Percentiles rank a stretch among this genome's conserved stretches.
These are phyloP conservation scores for Arbutus unedo DNA, from an alignment of 148 eudicot genomes.

Conservation along the genomic window DNA sequence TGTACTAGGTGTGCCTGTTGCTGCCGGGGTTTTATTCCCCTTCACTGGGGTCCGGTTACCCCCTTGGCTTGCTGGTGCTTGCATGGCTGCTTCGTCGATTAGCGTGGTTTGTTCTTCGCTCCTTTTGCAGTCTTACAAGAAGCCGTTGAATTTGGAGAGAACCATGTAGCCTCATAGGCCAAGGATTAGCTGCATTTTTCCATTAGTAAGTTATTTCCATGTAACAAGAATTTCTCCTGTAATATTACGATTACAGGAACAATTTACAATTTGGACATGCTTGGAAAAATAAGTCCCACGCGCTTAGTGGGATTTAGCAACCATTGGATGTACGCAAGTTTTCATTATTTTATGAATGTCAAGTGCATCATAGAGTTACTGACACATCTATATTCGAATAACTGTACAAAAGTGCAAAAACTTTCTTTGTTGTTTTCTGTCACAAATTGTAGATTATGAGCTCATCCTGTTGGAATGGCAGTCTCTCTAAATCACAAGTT, in stretches of 20 bases:
- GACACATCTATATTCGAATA: too few relatives aligned
- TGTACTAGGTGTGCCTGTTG: conserved; percentile 83
- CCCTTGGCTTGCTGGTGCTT: conserved; percentile 98
- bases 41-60: conserved; percentile 83
- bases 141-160: conserved; percentile 43
- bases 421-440: too few relatives aligned
- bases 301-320: neutral
- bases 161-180: neutral
- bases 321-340: too few relatives aligned
- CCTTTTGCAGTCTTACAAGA: conserved; percentile 83
- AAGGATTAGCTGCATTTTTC: neutral
- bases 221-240: neutral
- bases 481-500: too few relatives aligned
- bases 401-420: too few relatives aligned
- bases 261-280: neutral
- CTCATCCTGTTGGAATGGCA: too few relatives aligned
- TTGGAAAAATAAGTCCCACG: neutral
- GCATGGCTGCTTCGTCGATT: conserved; percentile 96
- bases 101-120: conserved; percentile 96
- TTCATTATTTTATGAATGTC: too few relatives aligned
- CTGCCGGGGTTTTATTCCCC: conserved; percentile 83
- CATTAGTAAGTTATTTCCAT: neutral
- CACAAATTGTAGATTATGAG: too few relatives aligned
- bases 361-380: too few relatives aligned
- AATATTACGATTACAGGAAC: neutral